Base-by-base conservation (phyloP, 306 rosid species). In the Arachis stenosperma region DNA sequence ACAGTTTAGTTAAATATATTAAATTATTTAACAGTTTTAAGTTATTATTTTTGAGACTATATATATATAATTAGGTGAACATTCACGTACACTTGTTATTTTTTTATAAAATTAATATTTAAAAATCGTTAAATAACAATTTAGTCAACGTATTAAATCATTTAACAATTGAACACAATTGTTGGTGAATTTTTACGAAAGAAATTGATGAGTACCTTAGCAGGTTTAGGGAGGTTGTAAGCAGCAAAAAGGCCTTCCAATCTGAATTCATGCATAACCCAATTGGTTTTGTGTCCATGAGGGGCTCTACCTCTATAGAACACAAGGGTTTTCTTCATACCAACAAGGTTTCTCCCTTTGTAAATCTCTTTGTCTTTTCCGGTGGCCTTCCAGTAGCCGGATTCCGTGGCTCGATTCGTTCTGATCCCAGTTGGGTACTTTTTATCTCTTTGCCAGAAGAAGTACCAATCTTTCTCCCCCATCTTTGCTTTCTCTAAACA, bases 321-420 rank as follows among this genome's bases (percentile, higher is more conserved):
- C 2, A 90, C 98, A 7, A 93, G 89, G 22, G 98, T 93, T 82
- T 93, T 93, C 86, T 93, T 93, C 98, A 90, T 89, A 33, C 98
- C 98, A 4, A 86, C 87, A 2, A 93, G 85, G 42, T 33, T 33
- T 33, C 77, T 87, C n/a, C 88, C 85, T 66, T 79, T 84, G 80
- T 8, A 88, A 43, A 93, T 89, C 81, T 90, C 97, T n/a, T 71
- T 85, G 33, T 93, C 98, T 73, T 90, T 93, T 22, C 98, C 98
- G 2, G 98, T 93, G 33, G 98, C 98, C 70, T 93, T 93, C 98
- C 98, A 93, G 74, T 93, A 93, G 0, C 98, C 98, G 0, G 88
- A 83, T 46, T 84, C 83, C 6, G 98, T 93, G 5, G 98, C 97
- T 65, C 98, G 81, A 61, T 93, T 93, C 2, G 98, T 90, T 68